These are phyloP conservation scores for Royoungia palumana DNA, from an alignment of 768 basidiomycete genomes.

Conservation along the genomic window DNA sequence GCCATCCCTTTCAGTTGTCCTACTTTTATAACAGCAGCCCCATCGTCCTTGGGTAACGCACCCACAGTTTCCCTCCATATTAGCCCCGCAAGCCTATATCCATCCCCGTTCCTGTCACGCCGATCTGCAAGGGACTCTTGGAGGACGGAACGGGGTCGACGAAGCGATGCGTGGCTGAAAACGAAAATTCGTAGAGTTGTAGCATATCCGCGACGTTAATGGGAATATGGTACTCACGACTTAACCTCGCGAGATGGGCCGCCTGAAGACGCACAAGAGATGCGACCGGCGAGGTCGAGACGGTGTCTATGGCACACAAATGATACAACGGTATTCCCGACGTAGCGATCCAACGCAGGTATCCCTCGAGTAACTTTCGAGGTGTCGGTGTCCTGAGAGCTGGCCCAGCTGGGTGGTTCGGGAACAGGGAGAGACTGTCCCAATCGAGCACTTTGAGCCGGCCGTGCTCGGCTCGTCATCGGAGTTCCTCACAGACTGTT, in stretches of 20 bases:
- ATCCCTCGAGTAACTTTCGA: conserved; percentile 31
- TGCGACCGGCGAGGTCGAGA: conserved; percentile 42
- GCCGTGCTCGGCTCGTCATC: conserved; percentile 52
- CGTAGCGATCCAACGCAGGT: conserved; percentile 46
- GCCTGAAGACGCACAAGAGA: conserved; percentile 44
- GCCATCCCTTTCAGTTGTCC: conserved; percentile 64
- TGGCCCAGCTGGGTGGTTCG: conserved; percentile 30
- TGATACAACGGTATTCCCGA: conserved; percentile 34
- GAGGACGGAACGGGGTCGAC: conserved; percentile 43
- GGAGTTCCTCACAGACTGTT: conserved; percentile 66
- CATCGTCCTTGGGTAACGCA: conserved; percentile 66
- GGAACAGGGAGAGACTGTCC: conserved; percentile 38
- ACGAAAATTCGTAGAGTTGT: conserved; percentile 83
- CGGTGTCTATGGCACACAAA: conserved; percentile 80
- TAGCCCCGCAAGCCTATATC: conserved; percentile 79
- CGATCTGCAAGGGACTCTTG: conserved; percentile 63
- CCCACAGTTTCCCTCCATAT: conserved; percentile 81
- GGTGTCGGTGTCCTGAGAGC: neutral
- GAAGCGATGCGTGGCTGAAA: conserved; percentile 84
- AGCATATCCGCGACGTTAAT: conserved; percentile 89
- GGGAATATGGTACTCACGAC: conserved; percentile 57
- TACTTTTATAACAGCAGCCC: conserved; percentile 70
- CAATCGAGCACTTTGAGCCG: conserved; percentile 62
- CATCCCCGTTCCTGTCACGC: conserved; percentile 86
- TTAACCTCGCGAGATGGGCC: conserved; percentile 50